Evolutionary conservation across 345 rosid species (phyloP).

Genomic region (Linum usitatissimum): DNA sequence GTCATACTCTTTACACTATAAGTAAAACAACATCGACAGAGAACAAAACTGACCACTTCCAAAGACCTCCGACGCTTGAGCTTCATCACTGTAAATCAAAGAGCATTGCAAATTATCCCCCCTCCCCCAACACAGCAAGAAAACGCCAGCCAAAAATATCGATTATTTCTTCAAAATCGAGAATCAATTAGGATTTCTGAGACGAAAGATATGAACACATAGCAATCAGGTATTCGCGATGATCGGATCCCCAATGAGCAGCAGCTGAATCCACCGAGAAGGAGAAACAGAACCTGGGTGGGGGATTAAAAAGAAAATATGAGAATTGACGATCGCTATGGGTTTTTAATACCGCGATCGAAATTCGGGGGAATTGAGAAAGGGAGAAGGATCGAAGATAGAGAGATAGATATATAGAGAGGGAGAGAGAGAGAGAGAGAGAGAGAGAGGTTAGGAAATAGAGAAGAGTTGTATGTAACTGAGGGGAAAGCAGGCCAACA

Average conservation of each 20-base stretch:
- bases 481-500: slow-evolving; percentile 2
- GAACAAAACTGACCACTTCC: slow-evolving; percentile 57
- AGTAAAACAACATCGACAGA: neutral
- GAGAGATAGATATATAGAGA: no score
- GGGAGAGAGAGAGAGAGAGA: no score
- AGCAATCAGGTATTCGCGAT: slow-evolving; percentile 11
- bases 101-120: slow-evolving; percentile 48
- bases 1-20: neutral
- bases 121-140: neutral
- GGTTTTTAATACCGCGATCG: slow-evolving; percentile 24
- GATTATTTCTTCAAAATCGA: slow-evolving; percentile 42
- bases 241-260: slow-evolving; percentile 24
- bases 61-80: slow-evolving; percentile 59
- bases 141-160: slow-evolving; percentile 13
- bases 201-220: neutral
- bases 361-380: slow-evolving; percentile 22
- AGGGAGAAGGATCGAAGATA: slow-evolving; percentile 9
- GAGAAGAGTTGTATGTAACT: slow-evolving; percentile 21
- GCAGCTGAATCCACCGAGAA: neutral
- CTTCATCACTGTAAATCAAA: slow-evolving; percentile 51
- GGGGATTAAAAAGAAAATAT: neutral
- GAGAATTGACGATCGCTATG: slow-evolving; percentile 34
- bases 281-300: neutral
- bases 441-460: neutral
- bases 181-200: slow-evolving; percentile 33